Conservation (phyloP, 1,139 yeast genomes). For the Hyphopichia burtonii region DNA sequence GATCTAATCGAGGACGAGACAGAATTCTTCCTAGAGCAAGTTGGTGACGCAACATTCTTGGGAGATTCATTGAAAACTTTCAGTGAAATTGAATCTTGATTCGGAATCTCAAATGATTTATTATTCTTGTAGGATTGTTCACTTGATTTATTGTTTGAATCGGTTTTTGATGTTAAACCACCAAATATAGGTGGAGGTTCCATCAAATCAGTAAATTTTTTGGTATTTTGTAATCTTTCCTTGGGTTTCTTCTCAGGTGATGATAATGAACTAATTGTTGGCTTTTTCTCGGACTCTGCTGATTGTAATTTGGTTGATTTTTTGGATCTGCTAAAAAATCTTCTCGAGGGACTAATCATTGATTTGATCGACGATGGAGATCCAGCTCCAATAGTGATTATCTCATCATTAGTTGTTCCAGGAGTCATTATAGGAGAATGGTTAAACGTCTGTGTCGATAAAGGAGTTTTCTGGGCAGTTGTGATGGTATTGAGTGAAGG, state of each 20-base stretch:
- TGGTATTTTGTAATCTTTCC: conserved; percentile 13
- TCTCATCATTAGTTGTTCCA: conserved; percentile 18
- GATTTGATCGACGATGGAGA: conserved; percentile 32
- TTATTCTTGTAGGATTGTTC: too few relatives aligned
- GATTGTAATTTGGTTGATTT: not conserved
- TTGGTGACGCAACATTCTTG: not conserved
- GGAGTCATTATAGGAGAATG: conserved; percentile 15
- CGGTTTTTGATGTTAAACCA: conserved; percentile 4
- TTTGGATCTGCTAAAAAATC: conserved; percentile 22
- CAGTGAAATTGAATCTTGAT: not conserved
- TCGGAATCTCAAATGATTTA: not conserved
- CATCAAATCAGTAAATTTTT: conserved; percentile 23
- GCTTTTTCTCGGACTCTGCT: conserved; percentile 13
- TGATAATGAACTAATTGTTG: conserved; percentile 37
- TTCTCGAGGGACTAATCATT: conserved; percentile 33
- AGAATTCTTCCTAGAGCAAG: conserved; percentile 21
- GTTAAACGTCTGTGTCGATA: not conserved
- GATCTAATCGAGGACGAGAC: conserved; percentile 19
- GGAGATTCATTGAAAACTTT: not conserved
- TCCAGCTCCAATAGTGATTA: conserved; percentile 34
- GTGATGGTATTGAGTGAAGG: not conserved
- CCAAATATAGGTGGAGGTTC: conserved; percentile 41
- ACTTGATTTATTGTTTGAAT: not conserved
- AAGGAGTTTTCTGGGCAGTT: not conserved
- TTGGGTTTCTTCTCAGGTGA: conserved; percentile 27